Conservation (phyloP, 768 basidiomycete genomes). For the Leccinum disarticulatum region DNA sequence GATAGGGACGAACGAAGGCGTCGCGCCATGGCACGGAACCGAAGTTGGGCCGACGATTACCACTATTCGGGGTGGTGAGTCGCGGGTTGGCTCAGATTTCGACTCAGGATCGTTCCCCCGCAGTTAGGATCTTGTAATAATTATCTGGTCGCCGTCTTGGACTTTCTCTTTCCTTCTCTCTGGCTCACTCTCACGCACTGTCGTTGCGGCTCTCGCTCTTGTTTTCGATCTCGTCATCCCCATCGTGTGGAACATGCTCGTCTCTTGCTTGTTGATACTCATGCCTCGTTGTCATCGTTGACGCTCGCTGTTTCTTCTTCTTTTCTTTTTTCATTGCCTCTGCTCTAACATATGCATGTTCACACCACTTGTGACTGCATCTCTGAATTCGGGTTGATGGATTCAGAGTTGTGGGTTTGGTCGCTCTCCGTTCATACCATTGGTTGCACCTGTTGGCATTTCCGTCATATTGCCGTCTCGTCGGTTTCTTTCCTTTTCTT, state of each 20-base stretch:
- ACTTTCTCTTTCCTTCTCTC: background rate
- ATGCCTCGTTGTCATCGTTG: conserved; percentile 9
- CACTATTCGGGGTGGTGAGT: conserved; percentile 63
- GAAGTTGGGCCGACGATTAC: conserved; percentile 69
- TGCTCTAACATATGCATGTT: conserved; percentile 18
- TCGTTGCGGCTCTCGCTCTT: conserved; percentile 15
- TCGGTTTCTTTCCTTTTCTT: background rate
- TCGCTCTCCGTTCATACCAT: conserved; percentile 15
- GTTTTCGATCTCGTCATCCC: conserved; percentile 13
- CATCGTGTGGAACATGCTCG: conserved; percentile 21
- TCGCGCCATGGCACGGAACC: conserved; percentile 55
- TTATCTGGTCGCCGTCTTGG: background rate
- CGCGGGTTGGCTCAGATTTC: background rate
- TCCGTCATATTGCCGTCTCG: conserved; percentile 4
- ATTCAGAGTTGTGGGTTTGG: conserved; percentile 14
- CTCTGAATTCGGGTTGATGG: conserved; percentile 12
- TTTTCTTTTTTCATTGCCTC: conserved; percentile 2
- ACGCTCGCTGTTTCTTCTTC: conserved; percentile 12
- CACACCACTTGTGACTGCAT: conserved; percentile 12
- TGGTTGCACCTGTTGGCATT: conserved; percentile 18
- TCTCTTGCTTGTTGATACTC: conserved; percentile 20
- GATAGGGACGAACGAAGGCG: conserved; percentile 43
- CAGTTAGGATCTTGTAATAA: background rate
- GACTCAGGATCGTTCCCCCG: background rate
- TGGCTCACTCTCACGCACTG: conserved; percentile 1